These are phyloP conservation scores for Lonicera japonica DNA, from an alignment of 129 eudicot species.

Conservation along the genomic window DNA sequence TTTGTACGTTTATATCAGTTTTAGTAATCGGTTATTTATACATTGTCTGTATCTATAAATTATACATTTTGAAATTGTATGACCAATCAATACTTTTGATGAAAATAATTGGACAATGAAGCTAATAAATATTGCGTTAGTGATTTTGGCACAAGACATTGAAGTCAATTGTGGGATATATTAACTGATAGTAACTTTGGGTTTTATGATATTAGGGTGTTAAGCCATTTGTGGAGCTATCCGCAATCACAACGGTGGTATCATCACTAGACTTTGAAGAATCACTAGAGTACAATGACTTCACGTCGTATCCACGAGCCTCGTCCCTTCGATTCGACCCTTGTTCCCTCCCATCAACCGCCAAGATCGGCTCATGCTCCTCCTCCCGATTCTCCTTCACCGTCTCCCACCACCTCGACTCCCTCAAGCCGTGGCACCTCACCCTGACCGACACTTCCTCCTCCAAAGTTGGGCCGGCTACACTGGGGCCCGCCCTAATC, in stretches of 20 bases:
- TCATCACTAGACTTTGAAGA: constrained; percentile 87
- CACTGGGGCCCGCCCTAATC: constrained; percentile 67
- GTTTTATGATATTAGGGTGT: constrained; percentile 48
- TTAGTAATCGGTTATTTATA: no score
- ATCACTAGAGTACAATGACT: constrained; percentile 57
- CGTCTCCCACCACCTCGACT: constrained; percentile 73
- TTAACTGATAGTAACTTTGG: no score
- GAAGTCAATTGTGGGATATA: no score
- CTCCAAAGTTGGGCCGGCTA: constrained; percentile 72
- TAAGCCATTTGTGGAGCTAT: constrained; percentile 79
- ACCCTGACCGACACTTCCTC: constrained; percentile 58
- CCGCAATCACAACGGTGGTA: constrained; percentile 49
- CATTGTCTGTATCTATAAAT: no score
- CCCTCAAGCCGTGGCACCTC: constrained; percentile 96
- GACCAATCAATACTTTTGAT: no score
- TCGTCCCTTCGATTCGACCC: constrained; percentile 74
- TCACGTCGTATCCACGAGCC: constrained; percentile 67
- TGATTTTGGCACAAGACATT: no score
- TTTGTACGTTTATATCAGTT: no score
- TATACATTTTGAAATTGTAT: no score
- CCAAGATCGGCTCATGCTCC: constrained; percentile 62
- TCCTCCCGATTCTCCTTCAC: constrained; percentile 92
- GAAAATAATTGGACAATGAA: no score
- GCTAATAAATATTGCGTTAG: no score
- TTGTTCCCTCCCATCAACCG: constrained; percentile 42